phyloP scores from a whole-genome alignment of 306 rosid species.

The Mimosa bimucronata region DNA sequence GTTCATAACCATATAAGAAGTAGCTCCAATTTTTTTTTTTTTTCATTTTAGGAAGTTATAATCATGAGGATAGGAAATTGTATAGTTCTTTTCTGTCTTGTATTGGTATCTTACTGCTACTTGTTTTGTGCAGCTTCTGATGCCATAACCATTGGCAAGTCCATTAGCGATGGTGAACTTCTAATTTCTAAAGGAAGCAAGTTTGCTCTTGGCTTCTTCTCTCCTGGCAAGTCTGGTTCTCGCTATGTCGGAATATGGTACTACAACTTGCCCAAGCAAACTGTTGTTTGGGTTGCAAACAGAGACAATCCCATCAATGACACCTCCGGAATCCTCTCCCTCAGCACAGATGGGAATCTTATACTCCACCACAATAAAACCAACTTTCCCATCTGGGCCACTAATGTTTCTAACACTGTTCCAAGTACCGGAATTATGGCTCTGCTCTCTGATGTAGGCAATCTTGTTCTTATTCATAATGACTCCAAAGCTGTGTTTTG shows the following conservation, averaged over 20 bases:
- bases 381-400: conserved; percentile 36
- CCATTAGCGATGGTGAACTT: neutral
- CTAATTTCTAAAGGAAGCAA: neutral
- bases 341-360: conserved; percentile 40
- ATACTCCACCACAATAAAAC: conserved; percentile 17
- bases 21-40: neutral
- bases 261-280: neutral
- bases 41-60: neutral
- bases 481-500: neutral
- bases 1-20: neutral
- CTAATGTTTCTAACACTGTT: conserved; percentile 26
- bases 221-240: neutral
- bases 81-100: neutral
- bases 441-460: neutral
- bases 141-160: neutral
- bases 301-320: neutral
- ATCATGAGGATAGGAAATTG: neutral
- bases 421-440: neutral
- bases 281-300: neutral
- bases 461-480: neutral
- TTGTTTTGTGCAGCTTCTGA: neutral
- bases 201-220: neutral
- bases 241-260: neutral
- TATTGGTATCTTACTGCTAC: neutral
- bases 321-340: conserved; percentile 22